Evolutionary conservation across 345 rosid genomes (phyloP).

Genomic region (Salix exigua): DNA sequence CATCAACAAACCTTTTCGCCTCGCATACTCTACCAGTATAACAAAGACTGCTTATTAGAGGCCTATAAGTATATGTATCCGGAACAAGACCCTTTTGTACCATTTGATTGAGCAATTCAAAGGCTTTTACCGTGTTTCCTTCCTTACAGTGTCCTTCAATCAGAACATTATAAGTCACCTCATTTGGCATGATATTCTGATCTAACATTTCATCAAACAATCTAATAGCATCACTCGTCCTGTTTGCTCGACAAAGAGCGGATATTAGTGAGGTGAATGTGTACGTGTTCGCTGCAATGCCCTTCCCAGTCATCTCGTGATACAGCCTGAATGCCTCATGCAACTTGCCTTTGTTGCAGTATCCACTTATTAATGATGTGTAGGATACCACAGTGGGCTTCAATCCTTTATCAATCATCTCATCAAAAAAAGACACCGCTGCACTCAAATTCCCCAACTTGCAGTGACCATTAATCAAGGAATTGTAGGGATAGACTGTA

Average conservation of each 20-base stretch:
- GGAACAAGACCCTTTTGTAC: constrained; percentile 60
- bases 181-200: constrained; percentile 56
- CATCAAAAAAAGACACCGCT: constrained; percentile 49
- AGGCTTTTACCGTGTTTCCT: constrained; percentile 57
- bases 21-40: constrained; percentile 52
- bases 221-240: constrained; percentile 50
- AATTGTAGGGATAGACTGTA: constrained; percentile 73
- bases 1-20: constrained; percentile 69
- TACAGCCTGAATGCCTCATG: constrained; percentile 63
- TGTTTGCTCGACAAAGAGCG: constrained; percentile 58
- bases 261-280: constrained; percentile 71
- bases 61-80: constrained; percentile 75
- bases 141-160: constrained; percentile 67
- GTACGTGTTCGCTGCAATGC: constrained; percentile 56
- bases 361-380: constrained; percentile 69
- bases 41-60: constrained; percentile 81
- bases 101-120: constrained; percentile 65
- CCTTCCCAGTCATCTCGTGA: constrained; percentile 82
- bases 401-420: constrained; percentile 57
- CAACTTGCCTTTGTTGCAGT: constrained; percentile 54
- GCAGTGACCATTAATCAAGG: constrained; percentile 74
- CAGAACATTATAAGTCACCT: constrained; percentile 78
- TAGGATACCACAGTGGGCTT: constrained; percentile 73
- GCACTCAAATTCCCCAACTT: constrained; percentile 53
- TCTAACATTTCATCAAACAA: constrained; percentile 63